Percentiles rank a stretch among this genome's conserved stretches.
Evolutionary conservation across 1,139 yeast species (phyloP).

Genomic region (Magnusiomyces ingens): DNA sequence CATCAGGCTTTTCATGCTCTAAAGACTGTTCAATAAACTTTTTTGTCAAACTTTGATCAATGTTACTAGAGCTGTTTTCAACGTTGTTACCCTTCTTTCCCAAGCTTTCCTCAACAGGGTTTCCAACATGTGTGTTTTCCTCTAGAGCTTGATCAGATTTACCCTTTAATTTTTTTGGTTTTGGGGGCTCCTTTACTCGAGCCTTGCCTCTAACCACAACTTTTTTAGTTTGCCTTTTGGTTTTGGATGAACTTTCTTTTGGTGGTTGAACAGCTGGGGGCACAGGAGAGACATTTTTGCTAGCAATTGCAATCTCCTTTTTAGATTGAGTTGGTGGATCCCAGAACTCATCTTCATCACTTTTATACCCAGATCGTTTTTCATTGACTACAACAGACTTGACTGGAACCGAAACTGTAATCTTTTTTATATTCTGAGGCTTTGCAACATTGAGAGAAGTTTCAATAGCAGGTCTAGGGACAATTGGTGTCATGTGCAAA

Average conservation of each 20-base stretch:
- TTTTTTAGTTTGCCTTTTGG: neutral
- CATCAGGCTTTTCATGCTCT: no score
- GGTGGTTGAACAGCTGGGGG: neutral
- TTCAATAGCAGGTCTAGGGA: conserved; percentile 1
- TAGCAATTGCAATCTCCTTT: neutral
- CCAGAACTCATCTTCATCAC: conserved; percentile 16
- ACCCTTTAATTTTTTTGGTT: neutral
- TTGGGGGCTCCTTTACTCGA: neutral
- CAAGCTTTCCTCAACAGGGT: neutral
- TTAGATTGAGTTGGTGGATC: conserved; percentile 8
- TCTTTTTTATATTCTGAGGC: conserved; percentile 7
- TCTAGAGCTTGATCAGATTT: neutral
- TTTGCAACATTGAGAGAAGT: neutral
- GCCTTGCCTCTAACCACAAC: neutral
- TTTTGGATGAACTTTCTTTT: neutral
- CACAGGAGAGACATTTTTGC: neutral
- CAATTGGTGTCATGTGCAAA: neutral
- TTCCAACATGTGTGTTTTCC: neutral
- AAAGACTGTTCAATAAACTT: no score
- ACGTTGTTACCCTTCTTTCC: neutral
- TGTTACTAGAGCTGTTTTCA: neutral
- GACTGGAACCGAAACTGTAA: conserved; percentile 3
- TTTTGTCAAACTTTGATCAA: neutral
- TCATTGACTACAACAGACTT: neutral
- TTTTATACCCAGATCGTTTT: neutral